Percentiles rank a stretch among this genome's conserved stretches.
Conservation (phyloP, 2,329 filamentous ascomycete species). For the Bipolaris oryzae region DNA sequence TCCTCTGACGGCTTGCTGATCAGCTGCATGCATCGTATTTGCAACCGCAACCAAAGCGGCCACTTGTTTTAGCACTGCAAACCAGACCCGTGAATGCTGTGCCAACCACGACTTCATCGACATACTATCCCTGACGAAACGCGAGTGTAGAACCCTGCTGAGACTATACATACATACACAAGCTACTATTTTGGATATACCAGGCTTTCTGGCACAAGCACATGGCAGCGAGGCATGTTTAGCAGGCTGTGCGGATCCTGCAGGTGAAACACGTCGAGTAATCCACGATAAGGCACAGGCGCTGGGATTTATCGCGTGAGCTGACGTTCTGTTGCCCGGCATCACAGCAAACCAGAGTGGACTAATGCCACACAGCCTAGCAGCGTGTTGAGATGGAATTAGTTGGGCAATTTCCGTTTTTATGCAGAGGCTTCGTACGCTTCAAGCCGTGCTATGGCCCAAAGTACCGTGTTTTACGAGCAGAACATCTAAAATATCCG, state of each 20-base stretch:
- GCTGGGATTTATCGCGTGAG: not conserved
- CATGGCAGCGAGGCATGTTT: not conserved
- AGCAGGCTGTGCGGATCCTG: not conserved
- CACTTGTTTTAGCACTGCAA: not conserved
- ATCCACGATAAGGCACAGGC: not conserved
- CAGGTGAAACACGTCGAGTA: conserved; percentile 2
- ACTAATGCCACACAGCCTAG: conserved; percentile 4
- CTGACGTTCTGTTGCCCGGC: not conserved
- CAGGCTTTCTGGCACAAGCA: not conserved
- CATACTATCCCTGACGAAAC: not conserved
- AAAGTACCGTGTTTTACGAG: conserved; percentile 2
- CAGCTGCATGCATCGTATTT: not conserved
- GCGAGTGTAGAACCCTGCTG: not conserved
- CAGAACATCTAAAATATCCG: conserved; percentile 15
- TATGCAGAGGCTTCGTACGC: conserved; percentile 6
- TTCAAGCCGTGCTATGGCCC: conserved; percentile 10
- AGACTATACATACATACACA: not conserved
- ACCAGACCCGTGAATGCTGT: not conserved
- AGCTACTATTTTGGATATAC: conserved; percentile 1
- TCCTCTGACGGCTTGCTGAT: not conserved
- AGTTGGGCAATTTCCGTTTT: not conserved
- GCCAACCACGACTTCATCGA: not conserved
- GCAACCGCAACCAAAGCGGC: not conserved
- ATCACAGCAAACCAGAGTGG: not conserved
- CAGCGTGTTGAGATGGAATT: conserved; percentile 4